These are phyloP conservation scores for Fallopia convolvulus DNA, from an alignment of 148 eudicot genomes.

Conservation along the genomic window DNA sequence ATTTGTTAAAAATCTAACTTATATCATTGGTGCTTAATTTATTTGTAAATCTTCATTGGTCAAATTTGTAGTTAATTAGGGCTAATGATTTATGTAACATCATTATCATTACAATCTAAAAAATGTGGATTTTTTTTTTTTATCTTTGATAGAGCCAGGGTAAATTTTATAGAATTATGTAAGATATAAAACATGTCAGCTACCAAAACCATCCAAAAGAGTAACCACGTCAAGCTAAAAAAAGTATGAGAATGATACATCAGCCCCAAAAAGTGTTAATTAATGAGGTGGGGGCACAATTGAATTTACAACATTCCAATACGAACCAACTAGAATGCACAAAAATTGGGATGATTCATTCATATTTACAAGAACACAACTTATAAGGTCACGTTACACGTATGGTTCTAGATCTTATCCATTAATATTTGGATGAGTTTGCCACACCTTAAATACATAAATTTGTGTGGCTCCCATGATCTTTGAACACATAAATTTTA, in stretches of 20 bases:
- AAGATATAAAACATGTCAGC: background rate
- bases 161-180: background rate
- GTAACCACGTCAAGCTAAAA: background rate
- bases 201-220: constrained; percentile 1
- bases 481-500: background rate
- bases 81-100: background rate
- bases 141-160: background rate
- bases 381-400: background rate
- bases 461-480: constrained; percentile 2
- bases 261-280: background rate
- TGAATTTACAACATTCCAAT: background rate
- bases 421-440: constrained; percentile 8
- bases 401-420: constrained; percentile 1
- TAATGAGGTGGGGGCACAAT: background rate
- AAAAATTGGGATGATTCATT: background rate
- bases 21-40: no score
- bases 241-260: constrained; percentile 1
- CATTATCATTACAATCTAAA: background rate
- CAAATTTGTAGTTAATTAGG: no score
- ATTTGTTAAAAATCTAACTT: no score
- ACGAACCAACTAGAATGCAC: background rate
- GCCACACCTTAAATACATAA: background rate
- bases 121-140: background rate
- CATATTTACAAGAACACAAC: background rate
- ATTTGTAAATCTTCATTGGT: no score